These are phyloP conservation scores for Pseudopyricularia cyperi DNA, from an alignment of 2,329 filamentous ascomycete genomes.

Conservation along the genomic window DNA sequence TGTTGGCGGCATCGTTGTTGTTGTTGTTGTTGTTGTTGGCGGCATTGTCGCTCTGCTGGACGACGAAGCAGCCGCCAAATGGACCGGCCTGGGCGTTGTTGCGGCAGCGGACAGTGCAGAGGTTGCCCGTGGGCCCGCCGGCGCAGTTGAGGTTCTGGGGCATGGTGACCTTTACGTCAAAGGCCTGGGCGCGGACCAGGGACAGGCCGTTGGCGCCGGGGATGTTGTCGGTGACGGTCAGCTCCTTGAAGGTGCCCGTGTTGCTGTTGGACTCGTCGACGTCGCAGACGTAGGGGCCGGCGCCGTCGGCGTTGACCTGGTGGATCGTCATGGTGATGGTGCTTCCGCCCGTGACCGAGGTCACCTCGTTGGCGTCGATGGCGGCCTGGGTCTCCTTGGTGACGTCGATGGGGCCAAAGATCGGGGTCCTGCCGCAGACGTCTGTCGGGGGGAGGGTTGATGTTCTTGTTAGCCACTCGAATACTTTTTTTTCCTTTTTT, in stretches of 20 bases:
- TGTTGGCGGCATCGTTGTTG: constrained; percentile 26
- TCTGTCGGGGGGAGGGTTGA: neutral
- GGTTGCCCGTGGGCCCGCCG: constrained; percentile 41
- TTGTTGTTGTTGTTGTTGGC: constrained; percentile 27
- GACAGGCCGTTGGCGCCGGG: constrained; percentile 10
- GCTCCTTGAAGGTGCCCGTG: constrained; percentile 29
- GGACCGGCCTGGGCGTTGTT: constrained; percentile 31
- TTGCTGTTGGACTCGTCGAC: constrained; percentile 33
- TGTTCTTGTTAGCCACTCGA: neutral
- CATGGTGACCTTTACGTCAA: constrained; percentile 43
- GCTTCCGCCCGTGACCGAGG: constrained; percentile 32
- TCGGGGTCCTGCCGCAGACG: constrained; percentile 44
- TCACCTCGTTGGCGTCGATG: constrained; percentile 29
- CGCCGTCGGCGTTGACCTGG: constrained; percentile 41
- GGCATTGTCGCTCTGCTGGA: constrained; percentile 36
- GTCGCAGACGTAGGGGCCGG: constrained; percentile 41
- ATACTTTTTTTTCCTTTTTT: no score
- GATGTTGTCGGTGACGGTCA: constrained; percentile 29
- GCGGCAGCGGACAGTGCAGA: constrained; percentile 46
- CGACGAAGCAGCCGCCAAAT: constrained; percentile 40
- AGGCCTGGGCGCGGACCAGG: constrained; percentile 9
- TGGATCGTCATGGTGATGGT: constrained; percentile 33
- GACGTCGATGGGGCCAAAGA: constrained; percentile 48
- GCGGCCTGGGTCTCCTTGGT: constrained; percentile 40
- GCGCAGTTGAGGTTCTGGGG: constrained; percentile 33